A percentile compares a stretch with the other conserved stretches of the same genome.
Evolutionary conservation across 2,329 filamentous ascomycete genomes (phyloP).

Genomic region (Paramyrothecium sp.): DNA sequence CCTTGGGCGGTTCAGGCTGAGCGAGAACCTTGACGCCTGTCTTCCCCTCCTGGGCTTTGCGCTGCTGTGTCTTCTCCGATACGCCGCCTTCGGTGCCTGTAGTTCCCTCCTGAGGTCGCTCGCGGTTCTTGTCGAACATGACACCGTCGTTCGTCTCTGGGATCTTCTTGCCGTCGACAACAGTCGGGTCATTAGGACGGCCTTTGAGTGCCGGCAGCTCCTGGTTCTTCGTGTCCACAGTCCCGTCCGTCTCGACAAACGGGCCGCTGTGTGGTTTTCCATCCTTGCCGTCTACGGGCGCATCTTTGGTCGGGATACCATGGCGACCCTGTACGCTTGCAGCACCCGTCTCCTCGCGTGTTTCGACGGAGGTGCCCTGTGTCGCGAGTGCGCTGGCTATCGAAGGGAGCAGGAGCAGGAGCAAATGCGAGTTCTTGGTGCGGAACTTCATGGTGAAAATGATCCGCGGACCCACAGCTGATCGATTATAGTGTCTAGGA

Average conservation of each 20-base stretch:
- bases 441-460: constrained; percentile 57
- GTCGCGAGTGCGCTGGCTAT: constrained; percentile 46
- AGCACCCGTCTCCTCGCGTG: constrained; percentile 14
- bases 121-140: constrained; percentile 84
- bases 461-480: neutral
- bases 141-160: constrained; percentile 73
- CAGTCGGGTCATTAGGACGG: constrained; percentile 48
- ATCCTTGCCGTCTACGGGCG: constrained; percentile 88
- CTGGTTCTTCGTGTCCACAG: constrained; percentile 30
- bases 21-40: constrained; percentile 68
- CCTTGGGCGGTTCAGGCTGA: constrained; percentile 80
- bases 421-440: constrained; percentile 49
- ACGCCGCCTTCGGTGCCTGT: constrained; percentile 88
- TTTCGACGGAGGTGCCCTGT: constrained; percentile 19
- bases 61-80: constrained; percentile 79
- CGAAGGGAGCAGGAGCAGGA: constrained; percentile 60
- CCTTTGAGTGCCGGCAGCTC: constrained; percentile 46
- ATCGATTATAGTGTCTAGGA: neutral
- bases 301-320: constrained; percentile 62
- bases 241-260: constrained; percentile 58
- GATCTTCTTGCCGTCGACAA: constrained; percentile 60
- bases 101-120: constrained; percentile 77
- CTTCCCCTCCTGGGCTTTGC: constrained; percentile 64
- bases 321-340: constrained; percentile 30
- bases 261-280: constrained; percentile 92